These are phyloP conservation scores for Zygosaccharomyces gambellarensis DNA, from an alignment of 805 yeast genomes.

Conservation along the genomic window DNA sequence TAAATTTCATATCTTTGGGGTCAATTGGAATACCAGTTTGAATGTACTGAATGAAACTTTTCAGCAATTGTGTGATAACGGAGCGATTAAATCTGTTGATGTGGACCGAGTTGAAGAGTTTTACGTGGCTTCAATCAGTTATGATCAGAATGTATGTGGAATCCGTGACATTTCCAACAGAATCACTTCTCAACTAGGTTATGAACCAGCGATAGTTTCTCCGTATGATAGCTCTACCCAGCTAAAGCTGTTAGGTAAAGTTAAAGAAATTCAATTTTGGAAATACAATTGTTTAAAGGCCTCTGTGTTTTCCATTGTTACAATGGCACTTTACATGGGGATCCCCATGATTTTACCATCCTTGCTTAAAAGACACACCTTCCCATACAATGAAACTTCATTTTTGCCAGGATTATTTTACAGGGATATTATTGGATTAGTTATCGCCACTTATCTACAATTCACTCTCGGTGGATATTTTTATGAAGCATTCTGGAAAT, in stretches of 20 bases:
- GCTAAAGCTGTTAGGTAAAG: slow-evolving; percentile 58
- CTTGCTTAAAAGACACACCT: slow-evolving; percentile 30
- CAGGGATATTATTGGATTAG: slow-evolving; percentile 54
- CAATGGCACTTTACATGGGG: slow-evolving; percentile 47
- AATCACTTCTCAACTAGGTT: slow-evolving; percentile 45
- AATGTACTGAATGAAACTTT: slow-evolving; percentile 3
- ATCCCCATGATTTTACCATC: slow-evolving; percentile 39
- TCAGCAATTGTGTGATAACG: slow-evolving; percentile 5
- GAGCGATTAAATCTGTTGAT: slow-evolving; percentile 7
- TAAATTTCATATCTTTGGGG: slow-evolving; percentile 47
- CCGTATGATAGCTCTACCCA: slow-evolving; percentile 61
- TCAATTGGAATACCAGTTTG: slow-evolving; percentile 48
- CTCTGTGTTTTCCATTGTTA: slow-evolving; percentile 57
- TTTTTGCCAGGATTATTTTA: slow-evolving; percentile 25
- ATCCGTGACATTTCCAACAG: slow-evolving; percentile 55
- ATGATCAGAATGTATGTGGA: slow-evolving; percentile 51
- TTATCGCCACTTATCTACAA: slow-evolving; percentile 58
- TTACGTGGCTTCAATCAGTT: slow-evolving; percentile 36
- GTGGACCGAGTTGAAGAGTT: background rate
- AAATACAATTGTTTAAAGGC: slow-evolving; percentile 48
- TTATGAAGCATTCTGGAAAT: slow-evolving; percentile 56
- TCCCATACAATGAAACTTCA: slow-evolving; percentile 27
- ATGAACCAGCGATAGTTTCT: slow-evolving; percentile 46
- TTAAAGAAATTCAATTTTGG: slow-evolving; percentile 74
- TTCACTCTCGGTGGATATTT: slow-evolving; percentile 63